Conservation (phyloP, 1,284 basidiomycete species). For the Trametes pubescens region DNA sequence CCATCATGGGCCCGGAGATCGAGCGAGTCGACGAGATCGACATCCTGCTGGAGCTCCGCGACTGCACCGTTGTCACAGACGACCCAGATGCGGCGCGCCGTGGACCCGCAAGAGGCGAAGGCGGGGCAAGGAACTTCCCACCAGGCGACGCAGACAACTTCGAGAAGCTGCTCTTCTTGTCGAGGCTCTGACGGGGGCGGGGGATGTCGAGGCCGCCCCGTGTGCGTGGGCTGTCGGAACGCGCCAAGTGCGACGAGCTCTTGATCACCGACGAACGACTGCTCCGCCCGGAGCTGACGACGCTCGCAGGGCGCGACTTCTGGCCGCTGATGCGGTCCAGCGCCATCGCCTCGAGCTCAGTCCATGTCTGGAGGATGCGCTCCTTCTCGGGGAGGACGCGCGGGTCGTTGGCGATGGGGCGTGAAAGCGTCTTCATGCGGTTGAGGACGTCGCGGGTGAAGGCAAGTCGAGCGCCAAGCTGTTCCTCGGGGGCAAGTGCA, state of each 20-base stretch:
- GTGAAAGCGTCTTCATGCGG: slow-evolving; percentile 52
- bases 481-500: slow-evolving; percentile 64
- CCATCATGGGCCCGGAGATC: slow-evolving; percentile 57
- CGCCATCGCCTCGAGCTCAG: slow-evolving; percentile 81
- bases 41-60: slow-evolving; percentile 56
- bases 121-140: slow-evolving; percentile 58
- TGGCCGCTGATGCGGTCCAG: slow-evolving; percentile 66
- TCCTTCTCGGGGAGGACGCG: slow-evolving; percentile 65
- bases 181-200: slow-evolving; percentile 27
- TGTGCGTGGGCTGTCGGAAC: slow-evolving; percentile 36
- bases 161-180: slow-evolving; percentile 52
- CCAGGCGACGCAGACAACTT: slow-evolving; percentile 57
- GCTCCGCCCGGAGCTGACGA: slow-evolving; percentile 60
- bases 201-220: slow-evolving; percentile 35
- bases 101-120: slow-evolving; percentile 43
- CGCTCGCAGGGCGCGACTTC: slow-evolving; percentile 71
- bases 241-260: slow-evolving; percentile 40
- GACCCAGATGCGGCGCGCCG: slow-evolving; percentile 60
- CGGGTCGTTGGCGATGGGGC: slow-evolving; percentile 57
- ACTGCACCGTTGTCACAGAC: slow-evolving; percentile 40
- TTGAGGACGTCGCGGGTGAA: slow-evolving; percentile 65
- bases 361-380: slow-evolving; percentile 79
- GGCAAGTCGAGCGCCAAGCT: slow-evolving; percentile 64
- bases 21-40: slow-evolving; percentile 60
- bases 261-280: slow-evolving; percentile 56